Base-by-base conservation (phyloP, 495 filamentous ascomycete species). In the Tuber magnatum region DNA sequence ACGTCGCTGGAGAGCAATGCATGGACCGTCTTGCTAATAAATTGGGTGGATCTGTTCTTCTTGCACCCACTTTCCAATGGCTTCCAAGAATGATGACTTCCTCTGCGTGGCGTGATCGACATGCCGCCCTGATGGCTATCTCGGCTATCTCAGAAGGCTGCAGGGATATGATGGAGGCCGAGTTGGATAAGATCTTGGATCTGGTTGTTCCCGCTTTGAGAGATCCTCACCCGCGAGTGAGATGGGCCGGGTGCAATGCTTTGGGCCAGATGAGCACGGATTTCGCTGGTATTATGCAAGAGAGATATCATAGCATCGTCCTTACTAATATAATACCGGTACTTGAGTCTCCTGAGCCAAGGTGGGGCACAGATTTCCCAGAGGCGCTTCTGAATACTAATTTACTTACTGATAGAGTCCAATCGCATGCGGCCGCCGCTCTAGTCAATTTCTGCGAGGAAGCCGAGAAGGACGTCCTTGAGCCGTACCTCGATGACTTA, bases 381-480 rank as follows among this genome's bases (percentile, higher is more conserved):
- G 38, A 44, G 22, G 44, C 22, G 20, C 35, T 28, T 20, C 51
- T 7, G 40, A 65, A 72, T 65, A 75, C 76, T 79, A 79, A 79
- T 72, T 39, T 16, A 3, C 24, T 44, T 41, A 73, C 46, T 42
- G 46, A 20, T 68, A 82, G 96, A 71, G 96, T 99, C 70, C 95
- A 98, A 83, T 93, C 96, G 3, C 96, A 99, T 81, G 96, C 96
- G 44, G 96, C 96, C 20, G 96, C 96, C 24, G 95, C 96, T 35
- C 87, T 99, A 28, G 96, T 99, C 77, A 99, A 99, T 86, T 99
- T 99, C 84, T 99, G 96, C 83, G 96, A 99, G 83, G 96, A 99
- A 84, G 95, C 95, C 0, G 95, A 98, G 83, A 97, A 97, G 84
- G 89, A 87, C 70, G 91, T 93, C 43, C 88, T 99, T 20, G 94